These are phyloP conservation scores for Podospora australis DNA, from an alignment of 495 filamentous ascomycete genomes.

Conservation along the genomic window DNA sequence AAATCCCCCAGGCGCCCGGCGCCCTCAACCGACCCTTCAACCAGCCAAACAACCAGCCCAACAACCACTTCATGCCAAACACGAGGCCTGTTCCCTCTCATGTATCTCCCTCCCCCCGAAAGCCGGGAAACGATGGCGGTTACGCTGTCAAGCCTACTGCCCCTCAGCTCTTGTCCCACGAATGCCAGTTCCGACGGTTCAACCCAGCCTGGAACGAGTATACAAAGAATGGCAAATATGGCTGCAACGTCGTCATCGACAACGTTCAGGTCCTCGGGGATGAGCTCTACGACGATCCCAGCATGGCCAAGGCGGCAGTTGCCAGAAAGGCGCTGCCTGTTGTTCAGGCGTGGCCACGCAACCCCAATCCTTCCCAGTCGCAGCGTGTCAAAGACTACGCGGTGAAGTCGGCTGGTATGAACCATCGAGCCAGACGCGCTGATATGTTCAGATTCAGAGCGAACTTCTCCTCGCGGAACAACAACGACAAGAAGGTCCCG, in stretches of 20 bases:
- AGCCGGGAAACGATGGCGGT: background rate
- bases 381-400: no score
- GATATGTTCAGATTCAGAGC: no score
- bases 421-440: no score
- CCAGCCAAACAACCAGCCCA: no score
- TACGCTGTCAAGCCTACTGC: background rate
- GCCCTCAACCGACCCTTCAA: no score
- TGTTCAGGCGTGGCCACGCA: background rate
- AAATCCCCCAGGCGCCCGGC: no score
- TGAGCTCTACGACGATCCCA: background rate
- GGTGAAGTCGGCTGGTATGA: no score
- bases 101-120: background rate
- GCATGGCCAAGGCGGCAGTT: slow-evolving; percentile 1
- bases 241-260: slow-evolving; percentile 8
- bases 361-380: no score
- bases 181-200: slow-evolving; percentile 28
- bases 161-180: slow-evolving; percentile 2
- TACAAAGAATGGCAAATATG: background rate
- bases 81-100: background rate
- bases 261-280: background rate
- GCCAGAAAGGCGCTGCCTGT: slow-evolving; percentile 10
- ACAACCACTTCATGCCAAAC: no score
- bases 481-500: no score
- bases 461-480: no score
- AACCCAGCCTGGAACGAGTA: slow-evolving; percentile 18